These are phyloP conservation scores for Chaetomium tenue DNA, from an alignment of 495 filamentous ascomycete genomes.

Conservation along the genomic window DNA sequence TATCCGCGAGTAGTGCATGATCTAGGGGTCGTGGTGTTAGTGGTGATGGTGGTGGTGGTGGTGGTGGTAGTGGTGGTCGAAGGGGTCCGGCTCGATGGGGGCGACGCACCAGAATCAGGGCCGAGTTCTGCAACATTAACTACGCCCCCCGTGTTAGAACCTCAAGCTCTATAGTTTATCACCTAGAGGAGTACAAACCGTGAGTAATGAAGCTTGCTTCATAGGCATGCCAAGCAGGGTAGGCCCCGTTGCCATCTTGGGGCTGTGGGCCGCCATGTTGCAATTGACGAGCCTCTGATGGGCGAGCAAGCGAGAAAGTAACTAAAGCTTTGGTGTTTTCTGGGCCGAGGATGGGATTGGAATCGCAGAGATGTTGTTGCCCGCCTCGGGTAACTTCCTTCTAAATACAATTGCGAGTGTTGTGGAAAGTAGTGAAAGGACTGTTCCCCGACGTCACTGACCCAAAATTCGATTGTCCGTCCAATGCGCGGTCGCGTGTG, in stretches of 20 bases:
- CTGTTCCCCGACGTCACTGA: conserved; percentile 7
- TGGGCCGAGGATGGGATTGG: not conserved
- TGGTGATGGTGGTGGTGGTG: not conserved
- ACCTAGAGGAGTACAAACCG: conserved; percentile 50
- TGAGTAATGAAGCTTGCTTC: conserved; percentile 75
- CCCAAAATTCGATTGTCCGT: not conserved
- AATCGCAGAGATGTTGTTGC: not conserved
- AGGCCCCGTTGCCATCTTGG: conserved; percentile 42
- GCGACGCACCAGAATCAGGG: conserved; percentile 64
- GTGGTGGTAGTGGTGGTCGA: conserved; percentile 21
- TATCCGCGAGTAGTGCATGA: conserved; percentile 89
- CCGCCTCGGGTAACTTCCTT: too few relatives aligned
- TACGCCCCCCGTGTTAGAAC: conserved; percentile 39
- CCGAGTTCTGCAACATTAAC: conserved; percentile 79
- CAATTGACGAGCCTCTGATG: conserved; percentile 1
- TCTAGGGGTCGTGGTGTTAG: conserved; percentile 44
- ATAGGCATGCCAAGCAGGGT: conserved; percentile 63
- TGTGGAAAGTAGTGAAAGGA: too few relatives aligned
- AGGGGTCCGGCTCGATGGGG: not conserved
- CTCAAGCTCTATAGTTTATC: conserved; percentile 30
- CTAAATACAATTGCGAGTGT: not conserved
- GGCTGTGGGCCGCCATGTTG: conserved; percentile 41
- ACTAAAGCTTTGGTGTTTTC: not conserved
- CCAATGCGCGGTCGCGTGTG: conserved; percentile 11
- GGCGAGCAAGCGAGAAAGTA: too few relatives aligned